These are phyloP conservation scores for Pleurotus platypus DNA, from an alignment of 768 basidiomycete genomes.

Conservation along the genomic window DNA sequence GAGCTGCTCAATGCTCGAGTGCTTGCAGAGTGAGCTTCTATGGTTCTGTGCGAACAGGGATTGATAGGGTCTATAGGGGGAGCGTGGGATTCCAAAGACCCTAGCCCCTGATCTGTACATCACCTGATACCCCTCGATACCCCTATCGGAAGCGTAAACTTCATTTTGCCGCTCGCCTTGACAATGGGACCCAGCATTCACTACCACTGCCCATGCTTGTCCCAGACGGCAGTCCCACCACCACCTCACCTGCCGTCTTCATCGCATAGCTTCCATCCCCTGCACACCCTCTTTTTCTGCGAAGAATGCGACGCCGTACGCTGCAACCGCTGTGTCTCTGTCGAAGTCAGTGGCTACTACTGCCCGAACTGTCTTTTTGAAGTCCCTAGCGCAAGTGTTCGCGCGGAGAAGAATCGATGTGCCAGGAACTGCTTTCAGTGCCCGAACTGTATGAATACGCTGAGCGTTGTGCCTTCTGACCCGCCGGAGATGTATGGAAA, in stretches of 20 bases:
- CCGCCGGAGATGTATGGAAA: constrained; percentile 62
- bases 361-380: constrained; percentile 99
- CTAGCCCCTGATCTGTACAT: too few relatives aligned
- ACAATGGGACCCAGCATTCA: constrained; percentile 34
- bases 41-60: too few relatives aligned
- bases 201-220: constrained; percentile 78
- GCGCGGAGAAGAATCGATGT: constrained; percentile 98
- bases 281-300: constrained; percentile 91
- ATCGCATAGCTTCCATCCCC: constrained; percentile 74
- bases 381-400: constrained; percentile 96
- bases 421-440: constrained; percentile 98
- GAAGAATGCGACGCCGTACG: constrained; percentile 97
- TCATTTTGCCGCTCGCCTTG: background rate
- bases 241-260: constrained; percentile 78
- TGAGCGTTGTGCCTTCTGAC: constrained; percentile 90
- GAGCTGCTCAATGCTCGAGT: too few relatives aligned
- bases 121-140: too few relatives aligned
- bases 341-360: constrained; percentile 96
- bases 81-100: too few relatives aligned
- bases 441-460: constrained; percentile 86
- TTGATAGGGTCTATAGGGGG: too few relatives aligned
- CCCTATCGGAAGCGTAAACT: background rate
- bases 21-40: too few relatives aligned
- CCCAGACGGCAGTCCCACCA: constrained; percentile 56
- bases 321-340: constrained; percentile 87